phyloP scores from a whole-genome alignment of 768 basidiomycete species.

The Rhodotorula graminis region DNA sequence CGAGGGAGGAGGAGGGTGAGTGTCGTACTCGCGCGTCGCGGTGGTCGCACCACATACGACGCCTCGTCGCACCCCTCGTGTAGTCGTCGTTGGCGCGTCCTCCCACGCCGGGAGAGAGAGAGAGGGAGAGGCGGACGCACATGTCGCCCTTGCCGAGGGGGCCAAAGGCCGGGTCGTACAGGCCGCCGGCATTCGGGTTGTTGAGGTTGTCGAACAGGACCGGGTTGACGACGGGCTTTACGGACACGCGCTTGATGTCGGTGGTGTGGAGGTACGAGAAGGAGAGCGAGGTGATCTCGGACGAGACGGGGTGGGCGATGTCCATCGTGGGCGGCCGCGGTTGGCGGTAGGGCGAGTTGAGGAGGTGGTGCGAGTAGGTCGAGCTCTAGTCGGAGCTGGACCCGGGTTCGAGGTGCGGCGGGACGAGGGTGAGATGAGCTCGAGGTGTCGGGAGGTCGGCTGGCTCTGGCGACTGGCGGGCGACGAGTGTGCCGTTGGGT shows the following conservation, averaged over 20 bases:
- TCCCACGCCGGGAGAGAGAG: too few species aligned
- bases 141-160: constrained; percentile 84
- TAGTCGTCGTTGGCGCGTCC: too few species aligned
- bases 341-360: background rate
- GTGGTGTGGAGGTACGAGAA: constrained; percentile 87
- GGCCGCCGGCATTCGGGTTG: constrained; percentile 79
- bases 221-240: constrained; percentile 93
- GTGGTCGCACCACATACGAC: too few species aligned
- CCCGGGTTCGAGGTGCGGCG: too few species aligned
- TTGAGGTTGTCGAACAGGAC: constrained; percentile 89
- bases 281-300: constrained; percentile 73
- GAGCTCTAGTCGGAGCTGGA: too few species aligned
- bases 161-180: constrained; percentile 93
- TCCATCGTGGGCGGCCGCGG: constrained; percentile 53
- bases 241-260: constrained; percentile 89
- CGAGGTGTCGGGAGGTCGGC: background rate
- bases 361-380: background rate
- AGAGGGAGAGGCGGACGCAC: constrained; percentile 54
- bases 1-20: background rate
- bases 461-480: background rate
- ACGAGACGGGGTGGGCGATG: constrained; percentile 80
- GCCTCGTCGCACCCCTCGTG: too few species aligned
- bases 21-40: too few species aligned
- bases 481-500: too few species aligned
- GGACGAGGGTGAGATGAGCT: background rate